Percentiles rank a stretch among this genome's conserved stretches.
Conservation (phyloP, 257 asterid species). For the Solanum chilense region DNA sequence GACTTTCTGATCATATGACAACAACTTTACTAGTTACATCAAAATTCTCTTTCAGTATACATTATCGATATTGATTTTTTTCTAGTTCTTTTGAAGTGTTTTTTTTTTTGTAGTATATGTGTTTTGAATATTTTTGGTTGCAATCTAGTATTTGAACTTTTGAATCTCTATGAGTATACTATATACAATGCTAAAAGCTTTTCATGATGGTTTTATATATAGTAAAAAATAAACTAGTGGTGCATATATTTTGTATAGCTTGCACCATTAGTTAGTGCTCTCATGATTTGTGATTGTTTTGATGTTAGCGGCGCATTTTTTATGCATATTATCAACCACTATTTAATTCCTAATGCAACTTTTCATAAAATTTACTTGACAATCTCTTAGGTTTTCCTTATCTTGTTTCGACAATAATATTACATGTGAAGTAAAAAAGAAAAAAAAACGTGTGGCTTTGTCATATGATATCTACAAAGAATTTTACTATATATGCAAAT, state of each 20-base stretch:
- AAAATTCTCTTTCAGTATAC: rapidly evolving
- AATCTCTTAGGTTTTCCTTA: not conserved
- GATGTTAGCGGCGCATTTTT: not conserved
- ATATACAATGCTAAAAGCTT: not conserved
- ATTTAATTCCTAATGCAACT: not conserved
- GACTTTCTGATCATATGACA: not conserved
- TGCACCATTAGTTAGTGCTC: not conserved
- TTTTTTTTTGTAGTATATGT: not conserved
- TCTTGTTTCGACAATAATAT: not conserved
- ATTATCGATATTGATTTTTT: not conserved
- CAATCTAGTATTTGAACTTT: not conserved
- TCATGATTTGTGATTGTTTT: not conserved
- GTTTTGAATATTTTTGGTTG: not conserved
- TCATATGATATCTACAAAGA: not conserved
- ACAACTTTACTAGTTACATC: not conserved
- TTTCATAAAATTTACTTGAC: not conserved
- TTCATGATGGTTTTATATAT: not conserved
- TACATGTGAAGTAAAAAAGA: not conserved
- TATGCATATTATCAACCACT: not conserved
- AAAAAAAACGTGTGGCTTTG: not conserved
- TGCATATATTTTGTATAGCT: not conserved
- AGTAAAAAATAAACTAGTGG: not conserved
- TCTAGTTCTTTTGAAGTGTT: not conserved
- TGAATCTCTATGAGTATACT: not conserved
- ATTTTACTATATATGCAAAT: not conserved